phyloP scores from a whole-genome alignment of 345 rosid species.

The Iberis pinnata region DNA sequence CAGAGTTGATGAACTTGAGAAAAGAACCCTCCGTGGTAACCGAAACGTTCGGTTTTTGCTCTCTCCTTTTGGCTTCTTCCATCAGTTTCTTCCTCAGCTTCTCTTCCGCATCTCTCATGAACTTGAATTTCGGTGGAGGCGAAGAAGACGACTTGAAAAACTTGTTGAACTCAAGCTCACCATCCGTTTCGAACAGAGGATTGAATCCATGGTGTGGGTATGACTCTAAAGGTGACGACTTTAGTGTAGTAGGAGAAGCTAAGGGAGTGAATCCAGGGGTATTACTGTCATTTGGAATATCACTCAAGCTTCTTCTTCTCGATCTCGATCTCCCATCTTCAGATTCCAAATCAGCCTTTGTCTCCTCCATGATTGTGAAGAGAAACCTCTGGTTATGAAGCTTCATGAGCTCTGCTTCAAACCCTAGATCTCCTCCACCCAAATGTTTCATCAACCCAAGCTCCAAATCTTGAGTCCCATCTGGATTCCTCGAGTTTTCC shows the following conservation, averaged over 20 bases:
- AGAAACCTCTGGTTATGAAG: constrained; percentile 88
- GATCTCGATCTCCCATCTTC: constrained; percentile 76
- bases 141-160: constrained; percentile 41
- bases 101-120: constrained; percentile 91
- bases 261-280: constrained; percentile 54
- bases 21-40: constrained; percentile 43
- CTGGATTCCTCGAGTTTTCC: constrained; percentile 22
- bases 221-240: constrained; percentile 43
- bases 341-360: constrained; percentile 91
- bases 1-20: constrained; percentile 44
- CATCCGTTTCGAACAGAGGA: constrained; percentile 74
- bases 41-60: constrained; percentile 4
- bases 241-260: constrained; percentile 59
- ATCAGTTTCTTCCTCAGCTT: constrained; percentile 53
- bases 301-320: constrained; percentile 70
- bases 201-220: constrained; percentile 59
- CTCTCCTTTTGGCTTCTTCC: constrained; percentile 47
- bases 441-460: constrained; percentile 55
- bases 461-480: constrained; percentile 40
- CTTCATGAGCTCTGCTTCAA: constrained; percentile 85
- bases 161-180: constrained; percentile 47
- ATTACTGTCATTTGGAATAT: constrained; percentile 37
- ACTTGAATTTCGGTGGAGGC: constrained; percentile 95
- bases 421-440: constrained; percentile 38
- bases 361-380: constrained; percentile 93